A percentile compares a stretch with the other conserved stretches of the same genome.
phyloP scores from a whole-genome alignment of 108 stramenopile genomes.

The Cyclotella atomus region DNA sequence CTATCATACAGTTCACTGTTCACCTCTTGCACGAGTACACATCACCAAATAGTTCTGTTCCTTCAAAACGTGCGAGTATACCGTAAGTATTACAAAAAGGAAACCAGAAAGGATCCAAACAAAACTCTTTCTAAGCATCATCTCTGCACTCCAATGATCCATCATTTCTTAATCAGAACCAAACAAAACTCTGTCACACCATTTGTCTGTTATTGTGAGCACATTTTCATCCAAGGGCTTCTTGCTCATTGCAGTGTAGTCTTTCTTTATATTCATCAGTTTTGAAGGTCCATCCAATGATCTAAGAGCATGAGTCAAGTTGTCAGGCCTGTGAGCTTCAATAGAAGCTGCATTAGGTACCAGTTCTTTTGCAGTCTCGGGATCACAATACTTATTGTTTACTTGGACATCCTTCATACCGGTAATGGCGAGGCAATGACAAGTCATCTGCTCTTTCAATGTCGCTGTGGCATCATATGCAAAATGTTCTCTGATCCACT shows the following conservation, averaged over 20 bases:
- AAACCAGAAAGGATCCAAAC: too few species aligned
- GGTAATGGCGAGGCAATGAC: conserved; percentile 42
- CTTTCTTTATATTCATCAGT: conserved; percentile 34
- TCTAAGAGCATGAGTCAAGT: conserved; percentile 39
- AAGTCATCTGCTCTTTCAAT: conserved; percentile 21
- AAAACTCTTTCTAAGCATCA: too few species aligned
- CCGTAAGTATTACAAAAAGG: too few species aligned
- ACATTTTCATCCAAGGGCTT: conserved; percentile 32
- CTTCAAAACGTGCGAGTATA: too few species aligned
- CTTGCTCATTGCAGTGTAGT: conserved; percentile 29
- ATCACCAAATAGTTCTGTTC: too few species aligned
- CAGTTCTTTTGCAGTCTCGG: conserved; percentile 10
- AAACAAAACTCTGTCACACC: conserved; percentile 33
- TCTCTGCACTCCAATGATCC: background rate
- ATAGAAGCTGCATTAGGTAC: conserved; percentile 24
- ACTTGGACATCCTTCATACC: conserved; percentile 43
- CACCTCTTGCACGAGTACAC: too few species aligned
- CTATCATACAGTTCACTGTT: too few species aligned
- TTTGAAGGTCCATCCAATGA: conserved; percentile 26
- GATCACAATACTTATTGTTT: conserved; percentile 17
- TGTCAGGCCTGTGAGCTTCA: conserved; percentile 33
- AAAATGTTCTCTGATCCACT: conserved; percentile 33
- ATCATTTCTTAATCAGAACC: too few species aligned
- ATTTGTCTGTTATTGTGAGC: conserved; percentile 34
- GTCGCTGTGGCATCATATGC: conserved; percentile 11